A percentile compares a stretch with the other conserved stretches of the same genome.
phyloP scores from a whole-genome alignment of 768 basidiomycete genomes.

The Gloeostereum incarnatum region DNA sequence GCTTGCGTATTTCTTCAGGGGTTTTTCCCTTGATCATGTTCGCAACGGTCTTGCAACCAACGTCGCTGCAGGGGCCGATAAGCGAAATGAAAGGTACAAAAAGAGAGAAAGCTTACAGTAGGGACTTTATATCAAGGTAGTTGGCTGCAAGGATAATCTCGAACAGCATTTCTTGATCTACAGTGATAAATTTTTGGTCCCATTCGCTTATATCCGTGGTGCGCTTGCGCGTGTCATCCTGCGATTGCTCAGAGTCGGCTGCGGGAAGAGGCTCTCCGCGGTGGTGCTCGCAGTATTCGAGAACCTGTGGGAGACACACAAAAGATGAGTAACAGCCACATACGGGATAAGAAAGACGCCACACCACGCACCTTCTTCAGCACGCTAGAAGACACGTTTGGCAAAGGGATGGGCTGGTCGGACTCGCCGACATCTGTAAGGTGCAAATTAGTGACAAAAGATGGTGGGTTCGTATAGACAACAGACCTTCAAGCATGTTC shows the following conservation, averaged over 20 bases:
- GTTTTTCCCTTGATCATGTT: constrained; percentile 99
- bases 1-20: constrained; percentile 96
- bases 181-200: constrained; percentile 98
- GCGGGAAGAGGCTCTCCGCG: constrained; percentile 93
- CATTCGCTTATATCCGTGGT: constrained; percentile 99
- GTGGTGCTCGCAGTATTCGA: constrained; percentile 99
- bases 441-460: constrained; percentile 6
- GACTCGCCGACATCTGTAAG: constrained; percentile 83
- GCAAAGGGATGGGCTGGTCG: constrained; percentile 89
- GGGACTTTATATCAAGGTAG: constrained; percentile 98
- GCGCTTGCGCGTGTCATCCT: constrained; percentile 93
- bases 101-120: constrained; percentile 56
- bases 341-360: background rate
- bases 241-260: constrained; percentile 67
- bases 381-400: constrained; percentile 89
- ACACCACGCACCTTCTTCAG: constrained; percentile 71
- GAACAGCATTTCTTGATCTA: constrained; percentile 99
- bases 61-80: constrained; percentile 50
- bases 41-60: constrained; percentile 97
- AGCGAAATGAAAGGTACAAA: background rate
- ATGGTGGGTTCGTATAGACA: constrained; percentile 9
- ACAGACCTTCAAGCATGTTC: constrained; percentile 96
- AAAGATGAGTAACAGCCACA: background rate
- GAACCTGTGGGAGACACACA: too few relatives aligned
- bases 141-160: constrained; percentile 99